Base-by-base conservation (phyloP, 441 rosid genomes). In the Geranium incanum region DNA sequence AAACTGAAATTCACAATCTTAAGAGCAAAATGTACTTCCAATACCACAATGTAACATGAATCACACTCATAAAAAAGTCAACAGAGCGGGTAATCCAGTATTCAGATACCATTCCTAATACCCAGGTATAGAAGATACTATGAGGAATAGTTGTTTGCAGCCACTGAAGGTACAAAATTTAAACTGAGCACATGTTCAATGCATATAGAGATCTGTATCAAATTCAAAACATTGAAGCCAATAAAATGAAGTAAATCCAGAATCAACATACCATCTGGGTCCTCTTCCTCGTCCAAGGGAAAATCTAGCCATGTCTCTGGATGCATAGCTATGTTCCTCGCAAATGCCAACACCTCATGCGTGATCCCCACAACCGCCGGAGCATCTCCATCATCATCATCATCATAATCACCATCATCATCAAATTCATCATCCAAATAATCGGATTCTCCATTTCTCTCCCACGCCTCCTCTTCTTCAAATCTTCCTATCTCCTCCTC, bases 221-320 rank as follows among this genome's bases (percentile, higher is more conserved):
- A 9, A 48, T 8, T 9, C 15, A 9, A 48, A 48, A 48, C n/a
- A 48, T 48, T 11, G 57, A 48, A 48, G 12, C 12, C 12, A 9
- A 13, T 4, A 4, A 7, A 39, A 0, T 39, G 43, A 7, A 4
- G 43, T 4, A 7, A 39, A 39, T 39, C 43, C 8, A 39, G 57
- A 52, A 38, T 9, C 43, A 28, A 16, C 70, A 57, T 80, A 85
- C 92, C 92, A 67, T 83, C 87, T 76, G 82, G 81, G 76, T 86
- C 91, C 39, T 88, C 91, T 64, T 88, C 91, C 5, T 86, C 84
- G 38, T 88, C 93, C n/a, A 86, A 84, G 73, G 93, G 88, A 78
- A 86, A 86, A 84, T 86, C 91, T 59, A 88, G 65, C 93, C 93
- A 88, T 41, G 93, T 88, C 78, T 88, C 91, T 4, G 91, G 93